Percentiles rank a stretch among this genome's conserved stretches.
phyloP scores from a whole-genome alignment of 2,329 filamentous ascomycete genomes.

The Hymenotorrendiella dingleyae region DNA sequence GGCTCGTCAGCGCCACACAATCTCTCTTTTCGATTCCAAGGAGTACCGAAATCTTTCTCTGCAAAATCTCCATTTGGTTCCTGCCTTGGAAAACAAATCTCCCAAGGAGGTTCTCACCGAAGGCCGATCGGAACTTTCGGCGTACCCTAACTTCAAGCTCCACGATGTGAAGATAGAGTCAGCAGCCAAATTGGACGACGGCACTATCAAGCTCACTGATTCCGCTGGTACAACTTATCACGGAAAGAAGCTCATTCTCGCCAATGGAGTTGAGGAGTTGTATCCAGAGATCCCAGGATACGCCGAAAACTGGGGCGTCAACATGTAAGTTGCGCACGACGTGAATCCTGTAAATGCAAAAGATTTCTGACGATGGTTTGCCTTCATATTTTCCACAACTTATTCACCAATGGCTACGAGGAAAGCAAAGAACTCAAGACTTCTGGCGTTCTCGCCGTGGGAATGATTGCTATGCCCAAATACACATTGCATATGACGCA shows the following conservation, averaged over 20 bases:
- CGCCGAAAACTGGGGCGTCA: neutral
- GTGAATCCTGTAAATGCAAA: neutral
- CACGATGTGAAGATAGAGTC: no score
- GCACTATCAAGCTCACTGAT: neutral
- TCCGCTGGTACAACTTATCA: neutral
- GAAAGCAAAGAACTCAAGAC: neutral
- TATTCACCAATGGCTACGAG: neutral
- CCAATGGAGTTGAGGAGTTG: neutral
- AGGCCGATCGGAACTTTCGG: no score
- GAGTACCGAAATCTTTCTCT: conserved; percentile 38
- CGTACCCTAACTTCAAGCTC: no score
- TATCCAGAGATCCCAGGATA: neutral
- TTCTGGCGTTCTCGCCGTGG: neutral
- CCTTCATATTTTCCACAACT: neutral
- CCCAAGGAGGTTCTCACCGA: conserved; percentile 31
- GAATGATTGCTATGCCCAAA: neutral
- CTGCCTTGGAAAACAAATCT: conserved; percentile 31
- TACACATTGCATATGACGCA: neutral
- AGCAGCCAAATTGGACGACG: no score
- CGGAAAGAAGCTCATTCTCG: neutral
- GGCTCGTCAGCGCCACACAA: conserved; percentile 34
- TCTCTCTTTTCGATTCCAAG: conserved; percentile 38
- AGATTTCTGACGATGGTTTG: neutral
- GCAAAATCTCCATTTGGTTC: conserved; percentile 39
- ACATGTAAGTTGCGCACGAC: neutral